Conservation (phyloP, 495 filamentous ascomycete genomes). For the Cairneyella variabilis region DNA sequence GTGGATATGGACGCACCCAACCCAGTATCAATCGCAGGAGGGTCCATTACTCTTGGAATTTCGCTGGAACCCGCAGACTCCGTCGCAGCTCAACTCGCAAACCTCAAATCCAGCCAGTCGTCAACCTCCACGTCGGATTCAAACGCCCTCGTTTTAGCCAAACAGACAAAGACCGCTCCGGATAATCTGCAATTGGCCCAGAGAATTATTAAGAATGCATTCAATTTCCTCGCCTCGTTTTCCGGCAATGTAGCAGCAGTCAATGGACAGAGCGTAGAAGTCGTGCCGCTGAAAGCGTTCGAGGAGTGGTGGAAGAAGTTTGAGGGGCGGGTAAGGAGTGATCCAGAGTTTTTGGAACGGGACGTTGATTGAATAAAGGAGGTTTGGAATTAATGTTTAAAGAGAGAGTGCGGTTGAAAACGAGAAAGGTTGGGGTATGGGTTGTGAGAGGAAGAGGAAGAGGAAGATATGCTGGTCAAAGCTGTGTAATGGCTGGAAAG, state of each 20-base stretch:
- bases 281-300: conserved; percentile 86
- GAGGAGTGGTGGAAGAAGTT: conserved; percentile 98
- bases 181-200: conserved; percentile 78
- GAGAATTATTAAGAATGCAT: conserved; percentile 93
- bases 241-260: conserved; percentile 49
- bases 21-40: conserved; percentile 27
- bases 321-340: conserved; percentile 77
- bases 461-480: no score
- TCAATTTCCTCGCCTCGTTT: conserved; percentile 93
- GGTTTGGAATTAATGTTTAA: no score
- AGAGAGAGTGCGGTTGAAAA: no score
- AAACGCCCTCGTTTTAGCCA: conserved; percentile 28
- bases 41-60: conserved; percentile 69
- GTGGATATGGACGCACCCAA: conserved; percentile 26
- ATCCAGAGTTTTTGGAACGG: conserved; percentile 87
- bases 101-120: conserved; percentile 44
- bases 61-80: conserved; percentile 70
- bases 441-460: no score
- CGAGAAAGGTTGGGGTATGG: no score
- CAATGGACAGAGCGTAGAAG: conserved; percentile 50
- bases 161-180: conserved; percentile 30
- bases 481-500: no score
- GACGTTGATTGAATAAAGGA: conserved; percentile 58
- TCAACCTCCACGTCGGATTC: conserved; percentile 27
- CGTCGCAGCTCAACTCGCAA: conserved; percentile 64